Conservation (phyloP, 148 eudicot species). For the Fallopia convolvulus region DNA sequence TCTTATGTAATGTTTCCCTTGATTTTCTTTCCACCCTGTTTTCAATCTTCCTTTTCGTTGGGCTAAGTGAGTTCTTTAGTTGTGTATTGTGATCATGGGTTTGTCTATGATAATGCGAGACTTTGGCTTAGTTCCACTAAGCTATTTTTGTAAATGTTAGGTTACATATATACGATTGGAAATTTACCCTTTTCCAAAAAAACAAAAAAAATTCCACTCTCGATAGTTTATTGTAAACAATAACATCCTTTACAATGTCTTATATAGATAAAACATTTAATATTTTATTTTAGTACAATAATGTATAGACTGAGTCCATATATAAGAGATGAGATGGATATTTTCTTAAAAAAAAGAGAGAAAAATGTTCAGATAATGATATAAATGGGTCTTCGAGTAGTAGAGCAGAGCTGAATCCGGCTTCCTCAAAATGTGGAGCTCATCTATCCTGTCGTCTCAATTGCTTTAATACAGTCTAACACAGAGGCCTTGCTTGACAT, state of each 20-base stretch:
- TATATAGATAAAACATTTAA: not conserved
- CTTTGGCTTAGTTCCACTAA: no score
- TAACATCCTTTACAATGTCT: conserved; percentile 5
- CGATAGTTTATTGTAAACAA: not conserved
- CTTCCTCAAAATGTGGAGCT: not conserved
- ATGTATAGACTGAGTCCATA: not conserved
- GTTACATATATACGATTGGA: no score
- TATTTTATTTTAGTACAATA: not conserved
- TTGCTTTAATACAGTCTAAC: conserved; percentile 73
- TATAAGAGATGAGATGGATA: not conserved
- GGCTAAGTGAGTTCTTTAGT: no score
- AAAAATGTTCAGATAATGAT: not conserved
- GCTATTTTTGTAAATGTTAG: no score
- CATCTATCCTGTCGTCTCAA: conserved; percentile 46
- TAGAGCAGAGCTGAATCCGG: not conserved
- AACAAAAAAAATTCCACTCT: not conserved
- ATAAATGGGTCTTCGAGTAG: not conserved
- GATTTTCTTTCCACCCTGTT: no score
- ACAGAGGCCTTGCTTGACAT: conserved; percentile 78
- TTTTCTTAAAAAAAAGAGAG: not conserved
- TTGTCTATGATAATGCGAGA: no score
- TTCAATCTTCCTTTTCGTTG: no score
- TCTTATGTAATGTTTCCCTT: no score
- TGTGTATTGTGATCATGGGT: no score
- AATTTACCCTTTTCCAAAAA: no score